Evolutionary conservation across 768 basidiomycete genomes (phyloP), one percentile per base, ranked within the genome.

Genomic region (Tubosaeta brunneosetosa): DNA sequence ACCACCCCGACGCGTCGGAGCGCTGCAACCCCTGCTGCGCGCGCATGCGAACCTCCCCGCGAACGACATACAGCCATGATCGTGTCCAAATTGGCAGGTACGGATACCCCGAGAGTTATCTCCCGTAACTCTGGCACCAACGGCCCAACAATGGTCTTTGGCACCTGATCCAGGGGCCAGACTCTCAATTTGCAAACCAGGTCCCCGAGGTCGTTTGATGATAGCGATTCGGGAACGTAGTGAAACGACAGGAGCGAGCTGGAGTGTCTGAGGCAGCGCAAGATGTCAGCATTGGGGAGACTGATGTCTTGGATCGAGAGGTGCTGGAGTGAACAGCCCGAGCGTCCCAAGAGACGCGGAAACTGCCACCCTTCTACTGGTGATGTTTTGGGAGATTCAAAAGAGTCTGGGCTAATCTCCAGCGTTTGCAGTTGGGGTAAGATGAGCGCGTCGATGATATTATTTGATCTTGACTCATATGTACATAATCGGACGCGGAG

Each of bases 401-500:
- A 1, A 29, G 29, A 9, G 6, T 44, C 49, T 25, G 58, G 47
- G 6, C 61, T 56, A 13, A 65, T 58, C 27, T 56, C 58, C 4
- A 65, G 61, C 9, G 52, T 58, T 32, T 54, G 44, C 13, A 61
- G 57, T 17, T 48, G 55, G 1, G 64, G 64, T 8, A 63, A 47
- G 27, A 57, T n/a, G 4, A 65, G 54, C 17, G 6, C 41, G 16
- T 59, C 44, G 37, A 63, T 53, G 0, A 19, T 19, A 2, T n/a
- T 31, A 7, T 41, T 11, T 25, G 50, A 55, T 8, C 50, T 25
- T 40, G 49, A 29, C 7, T 12, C 2, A 0, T 31, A 4, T 12
- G 32, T 1, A 2, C 38, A 49, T 41, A 58, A 56, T 33, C 61
- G 56, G 37, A 61, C 25, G 13, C 59, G 55, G 16, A 65, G 56